Conservation (phyloP, 2,329 filamentous ascomycete species). For the Nectriaceae sp. region DNA sequence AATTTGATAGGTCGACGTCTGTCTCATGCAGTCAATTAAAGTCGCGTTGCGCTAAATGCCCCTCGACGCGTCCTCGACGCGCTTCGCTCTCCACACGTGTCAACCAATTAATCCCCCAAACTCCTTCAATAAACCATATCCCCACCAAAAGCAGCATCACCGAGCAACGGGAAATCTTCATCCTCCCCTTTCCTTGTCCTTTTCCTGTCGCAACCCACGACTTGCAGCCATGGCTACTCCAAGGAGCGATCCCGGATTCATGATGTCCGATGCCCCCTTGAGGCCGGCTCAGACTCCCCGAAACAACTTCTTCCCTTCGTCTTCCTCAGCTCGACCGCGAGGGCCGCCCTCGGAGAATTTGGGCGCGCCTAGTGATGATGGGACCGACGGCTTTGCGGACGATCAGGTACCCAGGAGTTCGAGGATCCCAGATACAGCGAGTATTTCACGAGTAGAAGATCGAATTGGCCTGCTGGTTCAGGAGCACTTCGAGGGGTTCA, state of each 20-base stretch:
- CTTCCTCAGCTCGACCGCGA: constrained; percentile 54
- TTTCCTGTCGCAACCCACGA: background rate
- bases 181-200: background rate
- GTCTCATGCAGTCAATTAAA: constrained; percentile 43
- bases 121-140: constrained; percentile 24
- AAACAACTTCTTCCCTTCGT: constrained; percentile 48
- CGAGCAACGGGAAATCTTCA: background rate
- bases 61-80: constrained; percentile 35
- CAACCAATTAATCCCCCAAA: constrained; percentile 15
- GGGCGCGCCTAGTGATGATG: constrained; percentile 62
- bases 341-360: constrained; percentile 65
- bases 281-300: constrained; percentile 45
- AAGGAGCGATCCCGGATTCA: constrained; percentile 54
- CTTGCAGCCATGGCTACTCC: constrained; percentile 48
- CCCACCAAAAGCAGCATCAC: constrained; percentile 20
- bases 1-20: background rate
- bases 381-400: constrained; percentile 63
- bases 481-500: constrained; percentile 76
- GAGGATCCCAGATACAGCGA: constrained; percentile 48
- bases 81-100: constrained; percentile 17
- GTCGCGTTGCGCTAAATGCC: constrained; percentile 32
- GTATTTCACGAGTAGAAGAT: constrained; percentile 74
- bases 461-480: constrained; percentile 74
- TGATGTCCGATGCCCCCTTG: constrained; percentile 58
- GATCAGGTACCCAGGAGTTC: constrained; percentile 60